These are phyloP conservation scores for Pseudevernia furfuracea DNA, from an alignment of 495 filamentous ascomycete species.

Conservation along the genomic window DNA sequence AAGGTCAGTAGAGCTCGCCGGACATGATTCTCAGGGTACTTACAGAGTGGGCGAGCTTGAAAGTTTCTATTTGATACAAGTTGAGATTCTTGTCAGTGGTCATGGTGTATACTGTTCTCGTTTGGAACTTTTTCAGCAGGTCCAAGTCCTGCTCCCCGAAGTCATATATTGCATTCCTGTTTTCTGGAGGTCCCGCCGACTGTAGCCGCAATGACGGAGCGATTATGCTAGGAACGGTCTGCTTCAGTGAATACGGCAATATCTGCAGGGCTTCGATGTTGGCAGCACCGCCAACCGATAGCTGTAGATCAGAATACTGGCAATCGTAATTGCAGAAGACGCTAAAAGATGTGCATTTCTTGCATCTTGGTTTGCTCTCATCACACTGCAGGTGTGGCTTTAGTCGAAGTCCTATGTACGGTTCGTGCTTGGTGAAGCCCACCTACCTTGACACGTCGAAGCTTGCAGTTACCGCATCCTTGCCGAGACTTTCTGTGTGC, in stretches of 20 bases:
- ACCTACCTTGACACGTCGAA: conserved; percentile 42
- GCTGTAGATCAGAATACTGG: conserved; percentile 36
- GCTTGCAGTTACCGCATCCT: conserved; percentile 46
- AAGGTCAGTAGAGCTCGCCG: conserved; percentile 23
- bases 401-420: neutral
- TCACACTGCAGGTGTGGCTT: conserved; percentile 34
- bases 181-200: neutral
- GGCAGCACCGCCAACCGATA: conserved; percentile 29
- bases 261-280: conserved; percentile 26
- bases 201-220: neutral
- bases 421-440: neutral
- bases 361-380: conserved; percentile 39
- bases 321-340: conserved; percentile 39
- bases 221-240: conserved; percentile 5
- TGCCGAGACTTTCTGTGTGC: conserved; percentile 39
- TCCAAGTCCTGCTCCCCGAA: conserved; percentile 35
- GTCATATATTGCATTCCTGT: conserved; percentile 22
- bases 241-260: neutral
- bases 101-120: conserved; percentile 33
- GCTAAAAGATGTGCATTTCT: conserved; percentile 38
- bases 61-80: conserved; percentile 34
- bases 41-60: conserved; percentile 36
- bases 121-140: conserved; percentile 35
- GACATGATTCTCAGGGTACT: conserved; percentile 16
- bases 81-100: conserved; percentile 33